A percentile compares a stretch with the other conserved stretches of the same genome.
Conservation (phyloP, 2,329 filamentous ascomycete genomes). For the Cucurbitaria berberidis region DNA sequence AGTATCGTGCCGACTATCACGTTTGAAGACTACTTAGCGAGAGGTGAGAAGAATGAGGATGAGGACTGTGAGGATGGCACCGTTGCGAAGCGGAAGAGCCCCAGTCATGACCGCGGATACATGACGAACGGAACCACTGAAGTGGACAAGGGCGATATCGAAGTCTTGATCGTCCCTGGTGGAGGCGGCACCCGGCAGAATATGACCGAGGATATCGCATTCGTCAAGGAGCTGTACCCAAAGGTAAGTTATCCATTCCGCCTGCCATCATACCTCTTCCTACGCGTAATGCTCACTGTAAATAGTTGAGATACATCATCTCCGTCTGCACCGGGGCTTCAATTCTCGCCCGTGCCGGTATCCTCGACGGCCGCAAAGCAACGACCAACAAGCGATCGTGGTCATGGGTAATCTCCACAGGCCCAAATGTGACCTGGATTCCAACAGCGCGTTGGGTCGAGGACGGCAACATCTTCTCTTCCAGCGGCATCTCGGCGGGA, state of each 20-base stretch:
- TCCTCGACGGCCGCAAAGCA: constrained; percentile 65
- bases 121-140: constrained; percentile 8
- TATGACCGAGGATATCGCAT: constrained; percentile 52
- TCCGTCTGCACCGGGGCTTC: constrained; percentile 71
- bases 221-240: constrained; percentile 57
- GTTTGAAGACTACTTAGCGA: constrained; percentile 55
- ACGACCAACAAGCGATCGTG: constrained; percentile 71
- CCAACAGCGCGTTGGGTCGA: constrained; percentile 64
- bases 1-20: constrained; percentile 59
- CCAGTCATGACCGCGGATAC: neutral
- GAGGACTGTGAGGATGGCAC: constrained; percentile 6
- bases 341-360: constrained; percentile 63
- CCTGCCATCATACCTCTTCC: constrained; percentile 20
- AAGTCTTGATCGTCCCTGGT: constrained; percentile 70
- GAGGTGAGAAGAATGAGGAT: constrained; percentile 10
- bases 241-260: constrained; percentile 41
- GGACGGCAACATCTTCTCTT: constrained; percentile 71
- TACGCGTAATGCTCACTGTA: neutral
- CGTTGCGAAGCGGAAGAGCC: constrained; percentile 10
- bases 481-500: constrained; percentile 67
- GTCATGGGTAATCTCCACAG: constrained; percentile 54
- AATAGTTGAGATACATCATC: constrained; percentile 58
- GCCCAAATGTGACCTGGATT: constrained; percentile 60
- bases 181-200: constrained; percentile 57
- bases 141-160: constrained; percentile 48